These are phyloP conservation scores for Linnemannia schmuckeri DNA, from an alignment of 192 early-diverging fungal genomes.

Conservation along the genomic window DNA sequence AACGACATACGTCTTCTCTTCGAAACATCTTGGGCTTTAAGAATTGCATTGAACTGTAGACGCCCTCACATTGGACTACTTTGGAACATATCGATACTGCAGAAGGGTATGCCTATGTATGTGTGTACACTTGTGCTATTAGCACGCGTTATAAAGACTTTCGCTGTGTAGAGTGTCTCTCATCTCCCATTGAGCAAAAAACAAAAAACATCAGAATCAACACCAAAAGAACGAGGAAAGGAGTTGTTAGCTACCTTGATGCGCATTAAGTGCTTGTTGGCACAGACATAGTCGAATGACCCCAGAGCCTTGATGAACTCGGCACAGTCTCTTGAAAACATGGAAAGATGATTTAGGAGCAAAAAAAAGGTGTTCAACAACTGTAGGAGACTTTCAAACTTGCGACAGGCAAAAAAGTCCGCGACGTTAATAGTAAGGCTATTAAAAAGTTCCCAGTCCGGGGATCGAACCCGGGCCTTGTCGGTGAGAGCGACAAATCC, in stretches of 20 bases:
- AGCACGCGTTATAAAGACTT: background rate
- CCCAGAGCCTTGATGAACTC: conserved; percentile 59
- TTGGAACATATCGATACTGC: conserved; percentile 46
- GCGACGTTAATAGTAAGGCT: too few species aligned
- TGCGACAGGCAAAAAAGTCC: background rate
- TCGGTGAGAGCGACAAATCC: conserved; percentile 61
- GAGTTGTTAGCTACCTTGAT: conserved; percentile 45
- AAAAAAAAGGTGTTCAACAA: conserved; percentile 2
- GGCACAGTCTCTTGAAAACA: conserved; percentile 49
- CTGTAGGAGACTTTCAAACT: background rate
- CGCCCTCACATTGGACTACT: conserved; percentile 38
- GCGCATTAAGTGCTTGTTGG: conserved; percentile 57
- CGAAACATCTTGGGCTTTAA: conserved; percentile 48
- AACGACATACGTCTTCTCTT: conserved; percentile 45
- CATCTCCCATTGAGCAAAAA: background rate
- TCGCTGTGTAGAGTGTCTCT: background rate
- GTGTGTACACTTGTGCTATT: background rate
- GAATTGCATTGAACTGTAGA: conserved; percentile 50
- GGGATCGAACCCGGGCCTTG: conserved; percentile 61
- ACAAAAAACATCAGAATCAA: background rate
- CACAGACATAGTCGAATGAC: conserved; percentile 64
- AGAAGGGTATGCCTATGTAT: conserved; percentile 32
- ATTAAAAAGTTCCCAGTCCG: conserved; percentile 51
- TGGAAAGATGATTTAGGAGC: background rate
- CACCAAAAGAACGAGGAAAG: background rate